Base-by-base conservation (phyloP, 148 eudicot species). In the Rhododendron simsii region DNA sequence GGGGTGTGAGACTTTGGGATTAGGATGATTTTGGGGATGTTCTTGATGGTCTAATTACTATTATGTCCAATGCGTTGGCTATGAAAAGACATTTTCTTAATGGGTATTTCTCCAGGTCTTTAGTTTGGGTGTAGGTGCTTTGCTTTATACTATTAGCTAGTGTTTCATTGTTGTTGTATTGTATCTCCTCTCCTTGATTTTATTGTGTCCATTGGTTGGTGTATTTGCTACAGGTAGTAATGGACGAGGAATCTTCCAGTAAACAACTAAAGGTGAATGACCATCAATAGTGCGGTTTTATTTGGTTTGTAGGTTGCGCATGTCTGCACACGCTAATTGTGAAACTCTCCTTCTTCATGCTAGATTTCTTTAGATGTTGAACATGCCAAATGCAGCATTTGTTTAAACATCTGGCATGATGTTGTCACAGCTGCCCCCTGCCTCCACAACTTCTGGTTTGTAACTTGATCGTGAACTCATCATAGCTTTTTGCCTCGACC, bases 341-440 rank as follows among this genome's bases (percentile, higher is more conserved):
- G 12, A 76, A 26, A 1, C 86, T 78, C 80, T 65, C 50, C 35
- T 84, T 80, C 10, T 77, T 83, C 85, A 71, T 92, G 76, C 63
- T 87, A 97, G 99, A 93, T 97, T 83, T 87, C 77, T 50, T 78
- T 95, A 41, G 98, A 95, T 85, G 89, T 92, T 23, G 98, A 97
- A 78, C 92, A 94, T 88, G 90, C 98, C 79, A 97, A 93, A 86
- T 97, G 99, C 91, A 90, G 98, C 88, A 94, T 97, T 83, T 97
- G 99, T 85, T 88, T 95, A 86, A 95, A 93, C 82, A 87, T 97
- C 86, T 97, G 99, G 99, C 98, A 95, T 88, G 99, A 97, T 87
- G 99, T 97, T 80, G 99, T 97, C 71, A 95, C 98, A 0, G 95
- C 89, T 86, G 98, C 98, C 45, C 98, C 99, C 23, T 97, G 99